Evolutionary conservation across 2,329 filamentous ascomycete genomes (phyloP).

Genomic region (Cercospora sp.): DNA sequence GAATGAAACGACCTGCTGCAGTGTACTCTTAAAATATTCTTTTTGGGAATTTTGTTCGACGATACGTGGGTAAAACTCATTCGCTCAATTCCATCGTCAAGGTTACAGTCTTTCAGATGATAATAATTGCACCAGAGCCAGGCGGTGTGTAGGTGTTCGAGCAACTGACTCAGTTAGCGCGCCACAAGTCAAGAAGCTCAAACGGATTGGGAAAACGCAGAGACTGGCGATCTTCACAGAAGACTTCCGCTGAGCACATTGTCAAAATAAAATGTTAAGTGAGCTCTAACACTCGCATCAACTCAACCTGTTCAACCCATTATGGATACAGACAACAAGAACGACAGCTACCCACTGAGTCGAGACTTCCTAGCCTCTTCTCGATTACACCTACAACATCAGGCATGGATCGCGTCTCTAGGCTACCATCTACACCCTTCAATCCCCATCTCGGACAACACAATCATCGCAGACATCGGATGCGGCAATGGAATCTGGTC

Average conservation of each 20-base stretch:
- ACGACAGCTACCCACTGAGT: not conserved
- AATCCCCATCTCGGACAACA: not conserved
- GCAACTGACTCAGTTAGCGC: not conserved
- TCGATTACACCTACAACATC: not conserved
- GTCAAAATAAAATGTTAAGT: too few species aligned
- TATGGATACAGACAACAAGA: not conserved
- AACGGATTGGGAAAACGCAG: not conserved
- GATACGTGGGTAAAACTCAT: not conserved
- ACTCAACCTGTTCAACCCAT: too few species aligned
- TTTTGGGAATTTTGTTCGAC: not conserved
- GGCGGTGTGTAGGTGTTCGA: not conserved
- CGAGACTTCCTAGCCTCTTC: not conserved
- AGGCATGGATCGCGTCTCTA: not conserved
- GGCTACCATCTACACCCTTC: slow-evolving; percentile 9
- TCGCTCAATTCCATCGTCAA: not conserved
- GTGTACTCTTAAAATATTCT: not conserved
- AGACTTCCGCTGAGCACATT: too few species aligned
- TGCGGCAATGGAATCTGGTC: slow-evolving; percentile 12
- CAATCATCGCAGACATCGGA: slow-evolving; percentile 11
- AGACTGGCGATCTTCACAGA: too few species aligned
- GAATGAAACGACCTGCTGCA: not conserved
- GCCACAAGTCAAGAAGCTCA: not conserved
- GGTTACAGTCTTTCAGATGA: too few species aligned
- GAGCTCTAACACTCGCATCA: too few species aligned
- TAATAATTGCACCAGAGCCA: not conserved